Evolutionary conservation across 78 protist species (phyloP).

Genomic region (Cavenderia fasciculata): DNA sequence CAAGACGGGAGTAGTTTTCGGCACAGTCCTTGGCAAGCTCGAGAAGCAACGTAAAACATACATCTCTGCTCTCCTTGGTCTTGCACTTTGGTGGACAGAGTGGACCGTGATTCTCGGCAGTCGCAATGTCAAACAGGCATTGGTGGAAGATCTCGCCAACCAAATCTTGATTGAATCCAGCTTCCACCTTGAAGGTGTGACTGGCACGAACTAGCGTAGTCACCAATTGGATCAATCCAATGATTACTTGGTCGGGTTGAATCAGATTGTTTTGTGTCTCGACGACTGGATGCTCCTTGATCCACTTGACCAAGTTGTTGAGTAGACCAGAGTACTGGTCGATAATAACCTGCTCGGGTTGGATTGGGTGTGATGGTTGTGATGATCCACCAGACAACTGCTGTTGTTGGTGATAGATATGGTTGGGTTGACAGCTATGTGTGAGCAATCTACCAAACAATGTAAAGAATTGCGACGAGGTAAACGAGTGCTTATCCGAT

Average conservation of each 20-base stretch:
- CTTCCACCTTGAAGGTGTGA: slow-evolving; percentile 9
- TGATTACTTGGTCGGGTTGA: slow-evolving; percentile 33
- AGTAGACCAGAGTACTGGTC: background rate
- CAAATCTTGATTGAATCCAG: slow-evolving; percentile 47
- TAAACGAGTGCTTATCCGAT: slow-evolving; percentile 5
- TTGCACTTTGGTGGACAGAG: slow-evolving; percentile 82
- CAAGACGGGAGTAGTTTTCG: slow-evolving; percentile 7
- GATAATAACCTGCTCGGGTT: background rate
- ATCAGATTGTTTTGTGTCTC: slow-evolving; percentile 18
- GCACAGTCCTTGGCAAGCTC: slow-evolving; percentile 46
- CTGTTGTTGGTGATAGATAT: too few relatives aligned
- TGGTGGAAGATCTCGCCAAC: slow-evolving; percentile 51
- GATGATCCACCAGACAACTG: background rate
- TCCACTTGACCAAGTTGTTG: slow-evolving; percentile 4
- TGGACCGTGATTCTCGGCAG: slow-evolving; percentile 78
- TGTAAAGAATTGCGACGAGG: slow-evolving; percentile 25
- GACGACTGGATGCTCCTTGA: slow-evolving; percentile 70
- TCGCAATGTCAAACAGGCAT: slow-evolving; percentile 80
- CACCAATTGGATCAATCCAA: slow-evolving; percentile 40
- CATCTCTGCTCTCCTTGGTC: slow-evolving; percentile 44
- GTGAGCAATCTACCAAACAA: background rate
- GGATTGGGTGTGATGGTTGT: background rate
- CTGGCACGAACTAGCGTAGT: slow-evolving; percentile 39
- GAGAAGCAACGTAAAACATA: slow-evolving; percentile 62
- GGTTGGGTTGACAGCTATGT: slow-evolving; percentile 5